Evolutionary conservation across 176 grass and related monocot genomes (phyloP), one percentile per base, ranked within the genome.

Genomic region (Leersia perrieri): DNA sequence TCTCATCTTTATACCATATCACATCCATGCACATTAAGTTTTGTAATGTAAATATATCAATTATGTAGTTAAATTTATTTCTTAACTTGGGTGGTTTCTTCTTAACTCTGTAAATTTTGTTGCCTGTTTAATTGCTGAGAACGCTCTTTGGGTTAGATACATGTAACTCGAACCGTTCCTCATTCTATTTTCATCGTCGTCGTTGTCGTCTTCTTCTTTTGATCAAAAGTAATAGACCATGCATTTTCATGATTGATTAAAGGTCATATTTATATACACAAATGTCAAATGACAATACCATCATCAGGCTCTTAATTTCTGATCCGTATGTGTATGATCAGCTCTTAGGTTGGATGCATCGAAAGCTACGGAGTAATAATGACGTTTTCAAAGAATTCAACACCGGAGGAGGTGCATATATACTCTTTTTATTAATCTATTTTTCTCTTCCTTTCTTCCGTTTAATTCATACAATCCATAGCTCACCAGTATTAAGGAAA

Each of bases 301-400:
- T 71, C n/a, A 55, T 25, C 33, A 55, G 18, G 51, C 27, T 61
- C 22, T 65, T 49, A 58, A 25, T 11, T 8, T 23, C 5, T 88
- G n/a, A 47, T 44, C 22, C 70, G 20, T 11, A 49, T 49, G 13
- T 2, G 6, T 16, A 57, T 57, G 7, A 9, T 39, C 86, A 99
- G 96, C 75, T 99, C 49, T 84, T 95, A 3, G 96, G 90, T 79
- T 99, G 96, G 96, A 99, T 99, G 96, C 96, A 99, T 71, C 87
- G 92, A 2, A 99, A 93, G 55, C 75, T 99, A 44, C 88, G 92
- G 72, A 93, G 85, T 35, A 87, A 80, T 82, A 79, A 90, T 71
- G 96, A 99, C 61, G 90, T 81, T 4, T 84, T 95, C 41, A 95
- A 95, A 81, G 95, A 94, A 22, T 91, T 82, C 65, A 65, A 33